These are phyloP conservation scores for Metschnikowia cerradonensis DNA, from an alignment of 805 yeast genomes.

Conservation along the genomic window DNA sequence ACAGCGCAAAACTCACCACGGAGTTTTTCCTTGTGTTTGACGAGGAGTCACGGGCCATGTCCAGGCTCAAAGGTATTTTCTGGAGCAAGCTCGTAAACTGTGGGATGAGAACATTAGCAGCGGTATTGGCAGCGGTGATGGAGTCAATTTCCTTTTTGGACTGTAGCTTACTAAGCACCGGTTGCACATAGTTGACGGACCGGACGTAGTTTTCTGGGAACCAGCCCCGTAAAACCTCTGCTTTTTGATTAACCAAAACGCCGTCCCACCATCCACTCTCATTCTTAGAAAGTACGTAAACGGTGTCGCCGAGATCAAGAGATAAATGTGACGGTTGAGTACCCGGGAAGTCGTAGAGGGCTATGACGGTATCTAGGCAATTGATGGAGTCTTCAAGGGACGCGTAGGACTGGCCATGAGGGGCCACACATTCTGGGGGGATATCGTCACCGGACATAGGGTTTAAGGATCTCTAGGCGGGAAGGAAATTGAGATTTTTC, in stretches of 20 bases:
- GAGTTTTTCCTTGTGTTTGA: constrained; percentile 44
- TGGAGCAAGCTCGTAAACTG: constrained; percentile 36
- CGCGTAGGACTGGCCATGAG: constrained; percentile 21
- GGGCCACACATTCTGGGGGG: constrained; percentile 38
- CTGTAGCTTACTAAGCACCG: constrained; percentile 35
- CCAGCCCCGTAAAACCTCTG: constrained; percentile 69
- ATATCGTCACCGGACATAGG: constrained; percentile 27
- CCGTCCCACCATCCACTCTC: constrained; percentile 91
- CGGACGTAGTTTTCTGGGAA: constrained; percentile 67
- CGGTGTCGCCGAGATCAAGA: constrained; percentile 60
- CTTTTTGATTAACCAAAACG: constrained; percentile 32
- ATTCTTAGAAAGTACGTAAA: constrained; percentile 63
- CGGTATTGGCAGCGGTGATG: constrained; percentile 44
- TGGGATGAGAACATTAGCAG: constrained; percentile 43
- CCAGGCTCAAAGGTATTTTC: constrained; percentile 26
- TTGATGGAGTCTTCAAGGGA: constrained; percentile 17
- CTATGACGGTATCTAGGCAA: constrained; percentile 56
- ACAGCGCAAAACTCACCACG: constrained; percentile 47
- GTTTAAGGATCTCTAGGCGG: too few species aligned
- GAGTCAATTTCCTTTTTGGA: constrained; percentile 39
- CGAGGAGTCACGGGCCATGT: constrained; percentile 30
- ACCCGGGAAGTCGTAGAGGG: constrained; percentile 51
- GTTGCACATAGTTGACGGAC: constrained; percentile 41
- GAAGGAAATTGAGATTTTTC: not conserved
- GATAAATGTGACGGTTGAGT: constrained; percentile 50